Percentiles rank a stretch among this genome's conserved stretches.
phyloP scores from a whole-genome alignment of 2,329 filamentous ascomycete genomes.

The Orbilia ellipsospora region DNA sequence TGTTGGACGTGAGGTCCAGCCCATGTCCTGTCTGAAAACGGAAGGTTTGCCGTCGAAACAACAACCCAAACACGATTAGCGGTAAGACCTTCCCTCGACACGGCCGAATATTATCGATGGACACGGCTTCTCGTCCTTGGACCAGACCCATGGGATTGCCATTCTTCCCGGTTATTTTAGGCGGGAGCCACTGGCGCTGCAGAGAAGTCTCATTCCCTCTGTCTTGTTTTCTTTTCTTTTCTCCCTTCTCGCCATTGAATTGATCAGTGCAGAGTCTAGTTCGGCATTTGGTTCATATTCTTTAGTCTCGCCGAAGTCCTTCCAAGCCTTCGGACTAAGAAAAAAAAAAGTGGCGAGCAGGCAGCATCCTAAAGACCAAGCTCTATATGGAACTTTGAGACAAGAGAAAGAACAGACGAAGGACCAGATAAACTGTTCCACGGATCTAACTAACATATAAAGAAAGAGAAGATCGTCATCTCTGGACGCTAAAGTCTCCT shows the following conservation, averaged over 20 bases:
- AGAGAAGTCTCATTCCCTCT: constrained; percentile 13
- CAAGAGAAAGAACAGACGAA: constrained; percentile 18
- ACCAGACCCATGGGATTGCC: background rate
- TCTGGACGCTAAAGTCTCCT: constrained; percentile 12
- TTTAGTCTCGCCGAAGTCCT: constrained; percentile 5
- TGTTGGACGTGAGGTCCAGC: constrained; percentile 33
- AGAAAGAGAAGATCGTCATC: constrained; percentile 11
- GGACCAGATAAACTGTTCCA: constrained; percentile 33
- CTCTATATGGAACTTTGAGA: constrained; percentile 42
- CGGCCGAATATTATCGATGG: background rate
- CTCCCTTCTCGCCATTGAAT: too few species aligned
- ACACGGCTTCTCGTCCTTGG: background rate
- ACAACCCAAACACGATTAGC: constrained; percentile 9
- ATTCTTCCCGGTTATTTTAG: constrained; percentile 47
- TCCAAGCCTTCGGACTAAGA: background rate
- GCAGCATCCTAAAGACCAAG: constrained; percentile 47
- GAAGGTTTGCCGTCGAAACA: constrained; percentile 35
- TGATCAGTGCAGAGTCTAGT: too few species aligned
- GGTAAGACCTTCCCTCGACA: constrained; percentile 37
- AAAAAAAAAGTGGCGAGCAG: constrained; percentile 28
- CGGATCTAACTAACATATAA: constrained; percentile 37
- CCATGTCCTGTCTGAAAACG: constrained; percentile 19
- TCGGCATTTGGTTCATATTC: too few species aligned
- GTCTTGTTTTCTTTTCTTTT: background rate
- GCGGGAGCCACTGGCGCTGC: constrained; percentile 42